Conservation (phyloP, 169 alveolate species). For the Toxoplasma gondii region DNA sequence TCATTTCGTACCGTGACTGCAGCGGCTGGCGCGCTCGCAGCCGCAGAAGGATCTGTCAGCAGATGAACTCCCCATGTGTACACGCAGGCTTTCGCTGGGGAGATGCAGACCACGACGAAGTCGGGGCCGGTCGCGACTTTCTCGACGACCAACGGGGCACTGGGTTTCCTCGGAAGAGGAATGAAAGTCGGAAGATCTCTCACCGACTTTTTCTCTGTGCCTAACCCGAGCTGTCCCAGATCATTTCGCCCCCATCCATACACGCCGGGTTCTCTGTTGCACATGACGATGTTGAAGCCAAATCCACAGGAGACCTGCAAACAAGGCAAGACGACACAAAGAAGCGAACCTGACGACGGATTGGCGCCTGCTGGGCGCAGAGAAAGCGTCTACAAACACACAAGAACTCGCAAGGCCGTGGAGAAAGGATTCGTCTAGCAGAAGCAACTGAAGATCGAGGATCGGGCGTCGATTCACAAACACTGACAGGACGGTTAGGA, state of each 20-base stretch:
- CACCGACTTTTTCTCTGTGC: conserved; percentile 24
- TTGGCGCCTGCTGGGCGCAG: not conserved
- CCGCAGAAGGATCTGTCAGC: not conserved
- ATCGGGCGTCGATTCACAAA: too few relatives aligned
- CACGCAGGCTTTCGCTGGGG: conserved; percentile 38
- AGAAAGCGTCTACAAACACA: not conserved
- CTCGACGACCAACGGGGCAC: conserved; percentile 41
- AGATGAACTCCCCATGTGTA: conserved; percentile 69
- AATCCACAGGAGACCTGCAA: conserved; percentile 63
- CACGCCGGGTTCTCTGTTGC: conserved; percentile 52
- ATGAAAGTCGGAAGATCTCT: conserved; percentile 60
- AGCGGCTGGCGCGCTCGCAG: too few relatives aligned
- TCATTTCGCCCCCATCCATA: conserved; percentile 71
- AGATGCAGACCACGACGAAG: conserved; percentile 64
- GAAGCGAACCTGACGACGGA: not conserved
- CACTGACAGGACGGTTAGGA: too few relatives aligned
- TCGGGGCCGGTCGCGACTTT: conserved; percentile 65
- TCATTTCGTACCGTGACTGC: too few relatives aligned
- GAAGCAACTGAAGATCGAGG: not conserved
- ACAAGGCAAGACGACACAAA: not conserved
- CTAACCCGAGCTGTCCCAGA: conserved; percentile 69
- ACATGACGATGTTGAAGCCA: conserved; percentile 66
- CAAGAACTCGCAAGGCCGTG: not conserved
- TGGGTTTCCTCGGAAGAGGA: conserved; percentile 49
- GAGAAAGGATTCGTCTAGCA: not conserved